Evolutionary conservation across 2,329 filamentous ascomycete species (phyloP), one percentile per base, ranked within the genome.

Genomic region (Arthrobotrys pseudoclavata): DNA sequence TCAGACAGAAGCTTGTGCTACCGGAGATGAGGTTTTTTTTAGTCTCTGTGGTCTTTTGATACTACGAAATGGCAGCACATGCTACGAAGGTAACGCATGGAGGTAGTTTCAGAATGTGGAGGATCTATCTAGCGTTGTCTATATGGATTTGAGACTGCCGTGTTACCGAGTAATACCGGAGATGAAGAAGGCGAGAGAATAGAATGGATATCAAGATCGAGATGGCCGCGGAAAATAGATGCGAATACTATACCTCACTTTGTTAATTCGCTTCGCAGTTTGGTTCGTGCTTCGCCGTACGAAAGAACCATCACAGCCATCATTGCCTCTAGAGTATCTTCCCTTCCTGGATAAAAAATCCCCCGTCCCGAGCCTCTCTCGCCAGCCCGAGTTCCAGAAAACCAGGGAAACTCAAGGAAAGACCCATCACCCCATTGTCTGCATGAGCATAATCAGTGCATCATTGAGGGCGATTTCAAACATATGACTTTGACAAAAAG

Each of bases 101-200:
- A 5, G 3, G 10, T 48, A 22, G 24, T 24, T 53, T 42, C 22
- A 37, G 31, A 34, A 42, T 48, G 60, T 67, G 66, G 66, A 76
- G 72, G 72, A 76, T 76, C 72, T 53, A 63, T 69, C 64, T 69
- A 48, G 24, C 13, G 55, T 40, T 60, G 34, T 22, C 66, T 67
- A 62, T 48, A 40, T 22, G 48, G 15, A 22, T 61, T 31, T 48
- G 15, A 37, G 20, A 24, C 45, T 37, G 4, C 26, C 22, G 53
- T 48, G 24, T 34, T 15, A 48, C 60, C n/a, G 42, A 45, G 12
- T 1, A 45, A 45, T 18, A 45, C 4, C 15, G n/a, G 42, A 40
- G 2, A n/a, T 9, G 3, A 2, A 13, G 6, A 37, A 31, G 29
- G 37, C 13, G 1, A 15, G 20, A 22, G 7, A 47, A 22, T 47